Percentiles rank a stretch among this genome's conserved stretches.
Conservation (phyloP, 768 basidiomycete species). For the Goffeauzyma gilvescens region DNA sequence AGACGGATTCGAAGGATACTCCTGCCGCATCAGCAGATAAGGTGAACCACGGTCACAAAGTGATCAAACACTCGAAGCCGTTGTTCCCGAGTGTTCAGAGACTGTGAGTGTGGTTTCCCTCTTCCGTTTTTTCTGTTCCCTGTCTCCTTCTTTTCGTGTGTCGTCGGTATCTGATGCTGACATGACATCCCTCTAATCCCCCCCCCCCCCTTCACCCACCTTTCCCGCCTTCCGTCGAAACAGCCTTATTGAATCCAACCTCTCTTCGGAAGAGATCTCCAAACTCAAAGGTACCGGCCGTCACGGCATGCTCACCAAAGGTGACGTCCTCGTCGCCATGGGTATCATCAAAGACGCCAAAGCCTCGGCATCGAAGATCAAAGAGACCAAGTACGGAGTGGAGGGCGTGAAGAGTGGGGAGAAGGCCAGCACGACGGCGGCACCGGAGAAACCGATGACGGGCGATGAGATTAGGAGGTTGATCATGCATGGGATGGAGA, state of each 20-base stretch:
- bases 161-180: neutral
- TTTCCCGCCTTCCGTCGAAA: neutral
- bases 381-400: neutral
- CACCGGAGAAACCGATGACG: constrained; percentile 15
- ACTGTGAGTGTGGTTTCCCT: constrained; percentile 31
- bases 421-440: constrained; percentile 7
- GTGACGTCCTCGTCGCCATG: constrained; percentile 70
- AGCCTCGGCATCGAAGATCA: constrained; percentile 13
- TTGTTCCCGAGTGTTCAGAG: constrained; percentile 82
- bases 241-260: constrained; percentile 23
- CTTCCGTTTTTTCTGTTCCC: neutral
- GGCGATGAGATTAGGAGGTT: constrained; percentile 20
- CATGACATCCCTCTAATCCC: neutral
- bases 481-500: constrained; percentile 23
- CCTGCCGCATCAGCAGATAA: constrained; percentile 1
- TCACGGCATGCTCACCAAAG: constrained; percentile 87
- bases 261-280: constrained; percentile 32
- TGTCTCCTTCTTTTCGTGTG: neutral
- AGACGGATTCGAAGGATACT: neutral
- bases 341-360: constrained; percentile 45
- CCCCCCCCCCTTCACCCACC: neutral
- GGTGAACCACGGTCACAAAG: constrained; percentile 17
- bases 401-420: constrained; percentile 9
- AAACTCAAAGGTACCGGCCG: constrained; percentile 73
- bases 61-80: constrained; percentile 41